Conservation (phyloP, 2,329 filamentous ascomycete genomes). For the Aspergillus versicolor region DNA sequence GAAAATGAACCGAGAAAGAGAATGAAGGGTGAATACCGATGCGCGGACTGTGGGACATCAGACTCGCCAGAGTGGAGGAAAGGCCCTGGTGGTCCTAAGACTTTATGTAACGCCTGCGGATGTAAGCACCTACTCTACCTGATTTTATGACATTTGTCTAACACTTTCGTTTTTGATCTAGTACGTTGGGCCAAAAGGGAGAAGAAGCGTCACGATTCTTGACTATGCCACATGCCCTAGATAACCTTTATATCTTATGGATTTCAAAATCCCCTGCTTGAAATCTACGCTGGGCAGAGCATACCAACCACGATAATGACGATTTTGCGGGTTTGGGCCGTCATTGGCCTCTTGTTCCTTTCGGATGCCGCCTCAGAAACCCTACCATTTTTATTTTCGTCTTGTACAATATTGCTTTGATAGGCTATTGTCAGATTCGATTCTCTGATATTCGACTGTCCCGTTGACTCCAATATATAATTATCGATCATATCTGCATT, state of each 20-base stretch:
- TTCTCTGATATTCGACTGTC: background rate
- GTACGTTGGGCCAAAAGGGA: constrained; percentile 68
- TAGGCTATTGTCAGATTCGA: background rate
- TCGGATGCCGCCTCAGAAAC: background rate
- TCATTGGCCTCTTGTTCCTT: background rate
- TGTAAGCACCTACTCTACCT: constrained; percentile 45
- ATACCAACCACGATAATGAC: background rate
- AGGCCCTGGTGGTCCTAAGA: constrained; percentile 88
- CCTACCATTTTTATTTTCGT: background rate
- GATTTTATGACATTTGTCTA: background rate
- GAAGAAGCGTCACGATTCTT: constrained; percentile 60
- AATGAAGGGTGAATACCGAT: constrained; percentile 90
- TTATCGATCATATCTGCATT: background rate
- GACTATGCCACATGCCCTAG: background rate
- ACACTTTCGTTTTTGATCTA: constrained; percentile 21
- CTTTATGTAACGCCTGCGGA: constrained; percentile 94
- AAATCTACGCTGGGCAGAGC: background rate
- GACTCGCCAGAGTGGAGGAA: constrained; percentile 97
- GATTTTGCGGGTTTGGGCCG: background rate
- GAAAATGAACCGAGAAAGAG: constrained; percentile 78
- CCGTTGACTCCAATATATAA: background rate
- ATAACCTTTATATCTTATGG: background rate
- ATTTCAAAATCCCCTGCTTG: background rate
- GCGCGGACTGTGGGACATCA: constrained; percentile 89
- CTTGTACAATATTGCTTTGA: background rate